Base-by-base conservation (phyloP, 371 early-diverging fungal genomes). In the Globomyces sp. region DNA sequence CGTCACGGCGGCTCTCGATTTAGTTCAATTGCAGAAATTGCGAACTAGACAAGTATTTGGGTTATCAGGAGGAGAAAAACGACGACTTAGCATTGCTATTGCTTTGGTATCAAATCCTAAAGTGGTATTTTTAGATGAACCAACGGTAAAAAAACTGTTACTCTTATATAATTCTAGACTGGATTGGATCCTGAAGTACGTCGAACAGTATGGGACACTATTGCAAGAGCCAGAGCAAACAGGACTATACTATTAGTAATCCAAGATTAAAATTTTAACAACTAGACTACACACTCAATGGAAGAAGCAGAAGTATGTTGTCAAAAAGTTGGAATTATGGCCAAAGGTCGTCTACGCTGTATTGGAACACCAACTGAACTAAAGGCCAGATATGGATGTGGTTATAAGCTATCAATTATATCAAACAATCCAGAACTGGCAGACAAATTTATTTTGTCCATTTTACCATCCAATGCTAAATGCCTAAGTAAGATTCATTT, bases 161-260 rank as follows among this genome's bases (percentile, higher is more conserved):
- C 24, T 24, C 24, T 24, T 24, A 24, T 24, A 24, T 24, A 24
- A 24, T 24, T 68, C 24, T 24, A 24, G 24, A 85, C 82, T 4
- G 89, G 88, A 0, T 65, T 89, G 6, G 87, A 89, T 69, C 87
- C 88, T 0, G 85, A 87, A 59, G 86, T 90, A n/a, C 76, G 88
- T 2, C 77, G 89, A 1, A 48, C 86, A 39, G 85, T 89, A 62
- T 89, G 89, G 89, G 79, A 83, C 64, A 87, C 89, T 67, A 74
- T 90, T 62, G 67, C 77, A 40, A 63, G 77, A 9, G 86, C 89
- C 2, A 82, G 82, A 66, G 70, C 71, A 44, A 82, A 80, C 34
- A 80, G 81, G 36, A 86, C 89, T 44, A 84, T 90, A 59, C 71
- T 90, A 44, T 67, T 89, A 69, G 85, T 71, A 63, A 51, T 55